A percentile compares a stretch with the other conserved stretches of the same genome.
Conservation (phyloP, 768 basidiomycete genomes). For the Auricularia heimuer region DNA sequence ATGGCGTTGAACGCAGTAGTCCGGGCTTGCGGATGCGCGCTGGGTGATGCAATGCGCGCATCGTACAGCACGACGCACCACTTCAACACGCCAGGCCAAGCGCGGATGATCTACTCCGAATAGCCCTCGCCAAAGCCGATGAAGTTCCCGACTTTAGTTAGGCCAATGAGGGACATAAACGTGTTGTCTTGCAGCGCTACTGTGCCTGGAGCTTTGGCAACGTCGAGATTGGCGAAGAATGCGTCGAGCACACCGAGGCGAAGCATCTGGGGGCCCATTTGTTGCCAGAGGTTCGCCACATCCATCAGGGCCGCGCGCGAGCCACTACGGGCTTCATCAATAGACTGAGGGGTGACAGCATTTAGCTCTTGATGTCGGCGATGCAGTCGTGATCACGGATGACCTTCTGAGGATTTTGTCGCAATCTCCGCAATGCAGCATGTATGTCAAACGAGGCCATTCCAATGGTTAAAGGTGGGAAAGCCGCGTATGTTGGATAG, state of each 20-base stretch:
- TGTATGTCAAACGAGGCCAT: no score
- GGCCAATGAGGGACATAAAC: conserved; percentile 24
- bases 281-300: no score
- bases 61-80: conserved; percentile 28
- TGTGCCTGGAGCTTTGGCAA: conserved; percentile 13
- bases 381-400: no score
- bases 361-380: no score
- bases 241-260: conserved; percentile 19
- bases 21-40: conserved; percentile 12
- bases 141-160: conserved; percentile 22
- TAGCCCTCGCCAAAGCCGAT: conserved; percentile 15
- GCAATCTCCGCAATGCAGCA: no score
- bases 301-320: no score
- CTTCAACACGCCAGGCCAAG: conserved; percentile 29
- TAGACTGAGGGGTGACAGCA: no score
- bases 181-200: conserved; percentile 19
- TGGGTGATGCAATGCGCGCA: conserved; percentile 15
- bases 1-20: no score
- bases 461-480: no score
- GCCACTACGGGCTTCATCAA: no score
- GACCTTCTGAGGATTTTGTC: no score
- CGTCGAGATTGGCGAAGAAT: conserved; percentile 23
- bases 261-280: conserved; percentile 6
- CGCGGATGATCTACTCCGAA: conserved; percentile 16
- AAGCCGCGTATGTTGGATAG: no score